Evolutionary conservation across 345 rosid genomes (phyloP), one percentile per base, ranked within the genome.

Genomic region (Syzygium aqueum): DNA sequence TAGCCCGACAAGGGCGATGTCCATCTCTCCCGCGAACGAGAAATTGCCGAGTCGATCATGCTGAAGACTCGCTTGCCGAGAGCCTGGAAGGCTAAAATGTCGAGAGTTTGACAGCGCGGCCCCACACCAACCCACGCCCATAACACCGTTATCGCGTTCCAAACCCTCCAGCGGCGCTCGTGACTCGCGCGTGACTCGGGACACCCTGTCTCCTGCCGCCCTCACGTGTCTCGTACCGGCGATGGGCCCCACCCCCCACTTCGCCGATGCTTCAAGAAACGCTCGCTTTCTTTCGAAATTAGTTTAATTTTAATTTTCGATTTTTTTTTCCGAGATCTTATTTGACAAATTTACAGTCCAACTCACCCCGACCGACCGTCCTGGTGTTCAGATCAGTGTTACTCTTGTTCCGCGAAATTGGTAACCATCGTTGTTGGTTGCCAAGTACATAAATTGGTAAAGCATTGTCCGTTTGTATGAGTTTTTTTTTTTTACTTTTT

Each of bases 41-140:
- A 73, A 73, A 73, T 73, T 21, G 4, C 78, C 78, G 43, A 65
- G 49, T 11, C 73, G 73, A 11, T 23, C 15, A 37, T 33, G 25
- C 25, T 21, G 59, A 4, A 7, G 80, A 37, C 89, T 84, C 91
- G 22, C 89, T 88, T 87, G 50, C 89, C 92, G 92, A 90, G 54
- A 91, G 86, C 46, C 88, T 85, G 93, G 93, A 91, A 88, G 43
- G 43, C 5, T 40, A 40, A 40, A 4, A 0, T 40, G 43, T 40
- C 43, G 43, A 4, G 43, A 40, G 43, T 40, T 40, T 40, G 43
- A n/a, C n/a, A n/a, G n/a, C n/a, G n/a, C n/a, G n/a, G n/a, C n/a
- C n/a, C n/a, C n/a, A n/a, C n/a, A n/a, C n/a, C n/a, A n/a, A n/a
- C n/a, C n/a, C n/a, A n/a, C n/a, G n/a, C n/a, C n/a, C n/a, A n/a